Base-by-base conservation (phyloP, 2,329 filamentous ascomycete species). In the Dothideomycetidae sp. region DNA sequence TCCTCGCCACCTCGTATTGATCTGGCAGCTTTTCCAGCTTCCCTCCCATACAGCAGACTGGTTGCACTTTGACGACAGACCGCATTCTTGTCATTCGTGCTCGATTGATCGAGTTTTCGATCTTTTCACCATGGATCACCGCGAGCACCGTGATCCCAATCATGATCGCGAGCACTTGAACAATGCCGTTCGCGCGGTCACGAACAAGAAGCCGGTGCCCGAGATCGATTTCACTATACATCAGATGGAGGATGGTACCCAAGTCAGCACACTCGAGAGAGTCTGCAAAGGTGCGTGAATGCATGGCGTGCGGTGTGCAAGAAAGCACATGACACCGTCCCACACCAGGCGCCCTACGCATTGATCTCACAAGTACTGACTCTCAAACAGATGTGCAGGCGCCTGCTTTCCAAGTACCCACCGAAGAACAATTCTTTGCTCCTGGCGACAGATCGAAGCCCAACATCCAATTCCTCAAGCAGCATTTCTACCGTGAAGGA, bases 161-260 rank as follows among this genome's bases (percentile, higher is more conserved):
- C 59, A 61, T 46, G 50, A 55, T 19, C 36, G 35, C 31, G 53
- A 59, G 48, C 66, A 65, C 52, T 55, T 94, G 56, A 84, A 93
- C 65, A 88, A 84, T 73, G 81, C 83, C 51, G 79, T 88, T 55
- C 83, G 82, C 59, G 90, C 90, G 43, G 85, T 98, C 54, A 77
- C 78, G 59, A 76, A 94, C 53, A 96, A 96, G 78, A 88, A 81
- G 68, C 86, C 88, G 38, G 71, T 92, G 35, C 90, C 90, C 41
- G 88, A 96, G 70, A 96, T 98, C 54, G 90, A 98, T 67, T 98
- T 98, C 60, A 92, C 84, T 40, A 76, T 98, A 55, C 90, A 98
- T 62, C 90, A 81, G 45, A 94, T 96, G 88, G 90, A 98, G 61
- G 90, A 98, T 68, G 84, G 83, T 55, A 78, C 74, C 37, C 84